phyloP scores from a whole-genome alignment of 2,329 filamentous ascomycete species.

The Colletotrichum tamarilloi region DNA sequence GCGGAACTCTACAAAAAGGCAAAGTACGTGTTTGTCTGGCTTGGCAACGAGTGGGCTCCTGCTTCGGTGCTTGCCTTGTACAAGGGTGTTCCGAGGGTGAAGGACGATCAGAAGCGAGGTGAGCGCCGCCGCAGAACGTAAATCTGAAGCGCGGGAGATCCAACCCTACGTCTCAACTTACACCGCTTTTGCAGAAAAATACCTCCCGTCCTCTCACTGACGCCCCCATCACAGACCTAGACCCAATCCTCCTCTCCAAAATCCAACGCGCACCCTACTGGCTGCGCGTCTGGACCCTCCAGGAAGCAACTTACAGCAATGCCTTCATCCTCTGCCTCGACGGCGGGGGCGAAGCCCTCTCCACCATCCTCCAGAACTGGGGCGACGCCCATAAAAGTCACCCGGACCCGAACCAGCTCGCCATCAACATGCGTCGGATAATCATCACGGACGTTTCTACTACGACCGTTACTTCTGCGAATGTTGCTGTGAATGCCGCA shows the following conservation, averaged over 20 bases:
- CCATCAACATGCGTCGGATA: neutral
- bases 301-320: neutral
- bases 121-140: neutral
- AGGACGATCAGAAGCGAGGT: neutral
- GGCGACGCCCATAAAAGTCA: neutral
- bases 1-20: neutral
- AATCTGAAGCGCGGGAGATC: too few relatives aligned
- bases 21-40: neutral
- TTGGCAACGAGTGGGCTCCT: neutral
- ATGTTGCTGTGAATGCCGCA: too few relatives aligned
- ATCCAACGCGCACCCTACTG: neutral
- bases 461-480: too few relatives aligned
- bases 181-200: too few relatives aligned
- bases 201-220: neutral
- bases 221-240: neutral
- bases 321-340: neutral
- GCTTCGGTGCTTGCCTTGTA: neutral
- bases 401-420: neutral
- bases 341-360: neutral
- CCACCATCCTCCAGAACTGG: neutral
- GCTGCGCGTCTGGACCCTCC: neutral
- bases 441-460: neutral
- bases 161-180: too few relatives aligned
- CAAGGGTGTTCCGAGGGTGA: neutral
- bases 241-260: neutral